Percentiles rank a stretch among this genome's conserved stretches.
These are phyloP conservation scores for Musa itinerans DNA, from an alignment of 176 grass and related monocot species.

Conservation along the genomic window DNA sequence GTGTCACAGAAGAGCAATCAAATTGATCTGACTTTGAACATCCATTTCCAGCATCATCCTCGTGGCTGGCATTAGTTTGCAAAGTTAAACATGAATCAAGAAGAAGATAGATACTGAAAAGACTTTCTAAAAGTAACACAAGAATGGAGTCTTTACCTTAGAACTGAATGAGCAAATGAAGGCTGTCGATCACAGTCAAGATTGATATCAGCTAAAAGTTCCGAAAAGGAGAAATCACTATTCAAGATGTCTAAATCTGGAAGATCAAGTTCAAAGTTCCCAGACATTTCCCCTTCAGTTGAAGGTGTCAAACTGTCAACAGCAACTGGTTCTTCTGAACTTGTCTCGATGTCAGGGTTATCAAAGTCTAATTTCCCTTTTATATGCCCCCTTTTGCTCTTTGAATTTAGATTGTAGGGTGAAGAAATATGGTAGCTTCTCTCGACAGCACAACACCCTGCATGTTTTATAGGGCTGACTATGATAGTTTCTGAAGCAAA, in stretches of 20 bases:
- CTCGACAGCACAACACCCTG: slow-evolving; percentile 61
- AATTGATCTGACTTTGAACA: not conserved
- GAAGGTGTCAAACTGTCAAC: not conserved
- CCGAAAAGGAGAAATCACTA: slow-evolving; percentile 61
- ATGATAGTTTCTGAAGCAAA: slow-evolving; percentile 78
- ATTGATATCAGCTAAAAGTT: slow-evolving; percentile 79
- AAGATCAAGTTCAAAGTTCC: slow-evolving; percentile 56
- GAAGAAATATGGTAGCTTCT: slow-evolving; percentile 81
- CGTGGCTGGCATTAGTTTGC: slow-evolving; percentile 36
- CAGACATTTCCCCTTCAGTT: not conserved
- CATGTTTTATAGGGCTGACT: slow-evolving; percentile 72
- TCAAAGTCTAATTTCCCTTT: slow-evolving; percentile 81
- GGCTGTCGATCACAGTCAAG: slow-evolving; percentile 46
- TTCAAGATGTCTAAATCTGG: slow-evolving; percentile 63
- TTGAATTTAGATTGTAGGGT: slow-evolving; percentile 41
- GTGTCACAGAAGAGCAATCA: slow-evolving; percentile 29
- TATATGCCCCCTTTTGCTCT: slow-evolving; percentile 67
- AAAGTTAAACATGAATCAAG: not conserved
- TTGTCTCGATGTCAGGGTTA: slow-evolving; percentile 15
- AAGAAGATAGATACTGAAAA: not conserved
- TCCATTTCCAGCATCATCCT: slow-evolving; percentile 20
- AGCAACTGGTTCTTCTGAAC: not conserved
- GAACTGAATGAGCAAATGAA: slow-evolving; percentile 25
- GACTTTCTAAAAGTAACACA: not conserved
- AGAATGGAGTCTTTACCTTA: slow-evolving; percentile 39